Base-by-base conservation (phyloP, 805 yeast genomes). In the Cephaloascus albidus region DNA sequence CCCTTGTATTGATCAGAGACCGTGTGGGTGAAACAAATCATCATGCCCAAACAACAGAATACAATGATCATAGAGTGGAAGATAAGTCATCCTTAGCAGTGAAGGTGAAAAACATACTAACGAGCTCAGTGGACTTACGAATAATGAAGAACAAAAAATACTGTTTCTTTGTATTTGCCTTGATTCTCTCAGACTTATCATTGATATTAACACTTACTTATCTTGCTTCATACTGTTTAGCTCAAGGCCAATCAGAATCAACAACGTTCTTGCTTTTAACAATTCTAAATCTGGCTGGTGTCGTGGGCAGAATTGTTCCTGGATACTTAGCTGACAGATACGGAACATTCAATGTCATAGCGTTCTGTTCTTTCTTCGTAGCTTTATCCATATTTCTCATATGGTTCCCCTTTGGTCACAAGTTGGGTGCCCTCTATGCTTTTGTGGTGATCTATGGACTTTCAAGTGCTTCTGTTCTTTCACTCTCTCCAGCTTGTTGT, bases 201-300 rank as follows among this genome's bases (percentile, higher is more conserved):
- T 58, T 77, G 19, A 64, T 78, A 41, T 55, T 73, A 33, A 65
- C 72, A 1, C 46, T 71, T 33, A 76, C 82, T 1, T 81, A 76
- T 51, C 63, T 75, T 40, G 68, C 81, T 2, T 65, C 81, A 2
- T 80, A 76, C 47, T 81, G 79, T 0, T 60, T 74, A 6, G 57
- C 67, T 18, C 67, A 65, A 27, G 80, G 80, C 0, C 62, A 60
- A 46, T 43, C 61, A 1, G 70, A 69, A 40, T 61, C 74, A 1
- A 45, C 54, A 8, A 58, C 71, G 16, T 60, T 63, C 38, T 38
- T 58, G 3, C 51, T 67, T 12, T 44, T 66, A 17, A 68, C 72
- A 1, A 48, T 57, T 3, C 57, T 57, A 46, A 68, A 67, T 47
- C 60, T 61, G 2, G 44, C 59, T 20, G 64, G 40, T 38, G 14